A percentile compares a stretch with the other conserved stretches of the same genome.
phyloP scores from a whole-genome alignment of 495 filamentous ascomycete species.

The Ascodesmis nigricans region DNA sequence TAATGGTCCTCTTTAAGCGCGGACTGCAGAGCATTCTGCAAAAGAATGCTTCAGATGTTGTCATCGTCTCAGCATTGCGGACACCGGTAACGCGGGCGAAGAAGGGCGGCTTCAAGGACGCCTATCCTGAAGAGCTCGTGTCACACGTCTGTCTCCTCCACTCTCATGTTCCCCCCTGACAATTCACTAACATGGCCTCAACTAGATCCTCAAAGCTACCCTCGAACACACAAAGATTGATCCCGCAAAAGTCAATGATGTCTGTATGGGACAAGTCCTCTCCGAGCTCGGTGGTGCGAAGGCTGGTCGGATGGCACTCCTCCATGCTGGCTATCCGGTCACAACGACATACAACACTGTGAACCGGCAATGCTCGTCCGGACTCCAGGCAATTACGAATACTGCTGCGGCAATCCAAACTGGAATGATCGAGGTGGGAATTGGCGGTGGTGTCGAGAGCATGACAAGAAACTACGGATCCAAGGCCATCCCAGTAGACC shows the following conservation, averaged over 20 bases:
- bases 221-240: conserved; percentile 52
- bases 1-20: conserved; percentile 16
- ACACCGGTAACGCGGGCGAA: conserved; percentile 65
- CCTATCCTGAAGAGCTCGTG: conserved; percentile 78
- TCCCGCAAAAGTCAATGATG: conserved; percentile 49
- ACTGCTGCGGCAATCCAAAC: conserved; percentile 49
- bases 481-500: conserved; percentile 55
- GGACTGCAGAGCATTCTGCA: conserved; percentile 56
- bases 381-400: conserved; percentile 48
- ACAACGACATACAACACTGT: conserved; percentile 59
- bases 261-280: conserved; percentile 68
- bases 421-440: conserved; percentile 51
- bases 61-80: conserved; percentile 72
- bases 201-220: conserved; percentile 42
- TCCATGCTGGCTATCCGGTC: conserved; percentile 56
- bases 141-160: conserved; percentile 31
- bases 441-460: conserved; percentile 79
- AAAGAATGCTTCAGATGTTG: conserved; percentile 60
- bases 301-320: conserved; percentile 74
- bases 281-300: conserved; percentile 80
- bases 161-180: neutral
- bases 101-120: conserved; percentile 66
- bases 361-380: conserved; percentile 68
- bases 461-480: conserved; percentile 81
- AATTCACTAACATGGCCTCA: neutral